A percentile compares a stretch with the other conserved stretches of the same genome.
Conservation (phyloP, 306 rosid species). For the Cicer pinnatifidum region DNA sequence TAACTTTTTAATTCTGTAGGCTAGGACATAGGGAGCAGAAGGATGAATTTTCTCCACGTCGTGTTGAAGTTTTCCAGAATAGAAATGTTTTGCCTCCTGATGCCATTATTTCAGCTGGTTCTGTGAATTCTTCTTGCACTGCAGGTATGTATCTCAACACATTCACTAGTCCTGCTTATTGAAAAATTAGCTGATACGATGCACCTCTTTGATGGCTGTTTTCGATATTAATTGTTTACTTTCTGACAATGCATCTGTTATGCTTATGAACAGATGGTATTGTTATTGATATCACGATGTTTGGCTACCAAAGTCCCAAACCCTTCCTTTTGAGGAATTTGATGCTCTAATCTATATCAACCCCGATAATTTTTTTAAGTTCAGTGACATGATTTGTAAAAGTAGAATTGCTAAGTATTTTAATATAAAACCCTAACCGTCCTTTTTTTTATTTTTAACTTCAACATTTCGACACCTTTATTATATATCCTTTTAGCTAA, state of each 20-base stretch:
- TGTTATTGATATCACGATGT: not conserved
- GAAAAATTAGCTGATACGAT: not conserved
- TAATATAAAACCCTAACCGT: not conserved
- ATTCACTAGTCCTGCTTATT: not conserved
- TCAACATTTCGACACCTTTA: no score
- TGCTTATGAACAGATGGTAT: slow-evolving; percentile 26
- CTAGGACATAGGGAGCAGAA: slow-evolving; percentile 99
- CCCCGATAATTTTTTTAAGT: not conserved
- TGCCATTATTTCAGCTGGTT: slow-evolving; percentile 89
- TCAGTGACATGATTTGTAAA: not conserved
- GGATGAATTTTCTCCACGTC: slow-evolving; percentile 96
- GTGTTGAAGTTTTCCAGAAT: slow-evolving; percentile 78
- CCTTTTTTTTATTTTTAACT: not conserved
- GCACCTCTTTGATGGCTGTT: slow-evolving; percentile 15
- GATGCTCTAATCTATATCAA: not conserved
- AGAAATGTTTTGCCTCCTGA: slow-evolving; percentile 76
- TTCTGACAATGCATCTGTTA: slow-evolving; percentile 23
- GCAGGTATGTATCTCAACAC: slow-evolving; percentile 60
- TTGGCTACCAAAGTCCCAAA: slow-evolving; percentile 5
- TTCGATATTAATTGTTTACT: slow-evolving; percentile 16
- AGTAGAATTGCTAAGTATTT: not conserved
- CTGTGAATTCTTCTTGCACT: slow-evolving; percentile 88
- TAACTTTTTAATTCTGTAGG: slow-evolving; percentile 52
- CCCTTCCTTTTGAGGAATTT: not conserved
- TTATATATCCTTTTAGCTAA: not conserved